Conservation (phyloP, 2,329 filamentous ascomycete species). For the Pyrenochaeta sp. region DNA sequence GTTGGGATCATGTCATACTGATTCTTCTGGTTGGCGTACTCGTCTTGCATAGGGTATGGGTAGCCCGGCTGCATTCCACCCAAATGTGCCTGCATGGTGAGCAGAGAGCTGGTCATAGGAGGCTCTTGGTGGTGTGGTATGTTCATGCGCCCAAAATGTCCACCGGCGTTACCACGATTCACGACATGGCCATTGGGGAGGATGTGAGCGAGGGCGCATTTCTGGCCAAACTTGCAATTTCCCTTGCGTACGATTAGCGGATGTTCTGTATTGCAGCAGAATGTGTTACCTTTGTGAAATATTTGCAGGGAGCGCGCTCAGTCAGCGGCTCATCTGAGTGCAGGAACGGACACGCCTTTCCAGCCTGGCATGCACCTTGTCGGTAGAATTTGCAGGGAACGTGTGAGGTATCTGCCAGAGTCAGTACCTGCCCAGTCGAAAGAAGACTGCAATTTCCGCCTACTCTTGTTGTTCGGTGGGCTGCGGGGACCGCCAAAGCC, state of each 20-base stretch:
- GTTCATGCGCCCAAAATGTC: constrained; percentile 73
- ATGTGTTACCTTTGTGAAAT: constrained; percentile 88
- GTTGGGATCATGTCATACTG: constrained; percentile 61
- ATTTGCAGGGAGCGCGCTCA: constrained; percentile 93
- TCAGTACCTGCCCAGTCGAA: constrained; percentile 18
- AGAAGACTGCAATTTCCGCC: constrained; percentile 1
- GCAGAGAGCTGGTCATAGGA: constrained; percentile 77
- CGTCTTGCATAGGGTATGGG: constrained; percentile 53
- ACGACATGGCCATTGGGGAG: constrained; percentile 92
- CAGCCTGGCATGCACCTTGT: constrained; percentile 94
- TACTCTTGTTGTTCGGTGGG: constrained; percentile 61
- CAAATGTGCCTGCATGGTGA: constrained; percentile 64
- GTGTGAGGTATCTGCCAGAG: constrained; percentile 81
- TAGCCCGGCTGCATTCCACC: constrained; percentile 52
- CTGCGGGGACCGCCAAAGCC: constrained; percentile 54
- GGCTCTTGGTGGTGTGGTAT: constrained; percentile 72
- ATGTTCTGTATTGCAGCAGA: not conserved
- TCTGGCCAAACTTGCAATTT: constrained; percentile 98
- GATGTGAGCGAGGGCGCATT: constrained; percentile 96
- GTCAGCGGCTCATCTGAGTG: constrained; percentile 87
- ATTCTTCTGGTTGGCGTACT: constrained; percentile 43
- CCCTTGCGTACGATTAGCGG: constrained; percentile 65
- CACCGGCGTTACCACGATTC: constrained; percentile 68
- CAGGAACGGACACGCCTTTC: constrained; percentile 93
- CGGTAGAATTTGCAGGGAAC: constrained; percentile 99